Base-by-base conservation (phyloP, 345 rosid species). In the Citrus unshiu region DNA sequence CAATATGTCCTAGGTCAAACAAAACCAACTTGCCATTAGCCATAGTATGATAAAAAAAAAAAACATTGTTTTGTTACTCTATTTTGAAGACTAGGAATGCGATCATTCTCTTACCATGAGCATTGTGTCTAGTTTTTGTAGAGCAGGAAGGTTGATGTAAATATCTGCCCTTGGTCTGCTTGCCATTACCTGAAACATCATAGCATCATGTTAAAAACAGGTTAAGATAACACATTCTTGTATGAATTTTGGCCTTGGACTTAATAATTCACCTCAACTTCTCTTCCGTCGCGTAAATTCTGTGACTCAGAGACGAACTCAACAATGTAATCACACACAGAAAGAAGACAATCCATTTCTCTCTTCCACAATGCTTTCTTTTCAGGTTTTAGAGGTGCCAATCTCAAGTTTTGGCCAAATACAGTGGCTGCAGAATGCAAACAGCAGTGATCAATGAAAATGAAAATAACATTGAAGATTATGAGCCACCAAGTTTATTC, bases 271-370 rank as follows among this genome's bases (percentile, higher is more conserved):
- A 93, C 98, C 92, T 93, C 95, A 77, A 95, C 83, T 57, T 87
- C 72, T 16, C 92, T 87, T 81, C 95, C 94, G 40, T 89, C 89
- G 14, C 59, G 81, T 73, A 91, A 86, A 82, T 76, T 87, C 77
- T 90, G 95, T 21, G 87, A 87, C 58, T 86, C 87, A 58, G 97
- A 90, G 59, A 81, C 79, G 66, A 93, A 82, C 64, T 96, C 99
- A 9, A 93, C 93, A 34, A 93, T 91, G 87, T 89, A 89, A 68
- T 96, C 93, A 32, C 98, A 94, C 12, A 94, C 93, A 5, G 97
- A 91, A 57, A 96, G 84, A 79, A 96, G 94, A 76, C 94, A 94
- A 27, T 88, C 81, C 99, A 93, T 94, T 89, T 94, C 99, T 88
- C 97, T 88, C 73, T 82, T 93, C 99, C 99, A 94, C 87, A 94